Evolutionary conservation across 768 basidiomycete species (phyloP).

Genomic region (Cystofilobasidium capitatum): DNA sequence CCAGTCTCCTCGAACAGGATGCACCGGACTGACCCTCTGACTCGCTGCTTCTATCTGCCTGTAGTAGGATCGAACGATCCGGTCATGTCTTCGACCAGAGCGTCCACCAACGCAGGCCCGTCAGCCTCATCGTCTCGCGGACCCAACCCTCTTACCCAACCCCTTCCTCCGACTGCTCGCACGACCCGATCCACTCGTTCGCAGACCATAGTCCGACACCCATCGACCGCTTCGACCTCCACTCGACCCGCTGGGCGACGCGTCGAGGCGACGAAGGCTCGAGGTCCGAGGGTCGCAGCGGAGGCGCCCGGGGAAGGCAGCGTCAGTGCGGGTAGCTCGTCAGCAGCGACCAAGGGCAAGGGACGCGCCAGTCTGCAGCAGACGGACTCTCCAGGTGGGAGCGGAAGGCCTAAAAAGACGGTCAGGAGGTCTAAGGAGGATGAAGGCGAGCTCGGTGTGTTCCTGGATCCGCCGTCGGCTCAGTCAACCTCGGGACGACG

Average conservation of each 20-base stretch:
- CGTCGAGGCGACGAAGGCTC: not conserved
- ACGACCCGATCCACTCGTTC: not conserved
- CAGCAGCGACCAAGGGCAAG: slow-evolving; percentile 1
- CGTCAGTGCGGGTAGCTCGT: not conserved
- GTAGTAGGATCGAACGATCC: not conserved
- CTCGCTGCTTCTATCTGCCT: too few species aligned
- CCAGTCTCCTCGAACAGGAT: too few species aligned
- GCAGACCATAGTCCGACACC: not conserved
- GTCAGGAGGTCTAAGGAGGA: not conserved
- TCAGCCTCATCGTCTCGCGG: not conserved
- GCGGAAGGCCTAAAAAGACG: not conserved
- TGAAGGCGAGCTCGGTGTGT: not conserved
- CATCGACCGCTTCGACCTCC: not conserved
- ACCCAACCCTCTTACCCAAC: not conserved
- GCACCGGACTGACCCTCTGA: too few species aligned
- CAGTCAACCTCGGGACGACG: too few species aligned
- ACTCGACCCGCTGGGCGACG: not conserved
- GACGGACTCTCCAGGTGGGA: not conserved
- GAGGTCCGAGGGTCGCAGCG: not conserved
- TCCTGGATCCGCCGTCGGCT: not conserved
- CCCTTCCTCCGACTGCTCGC: not conserved
- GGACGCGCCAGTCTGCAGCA: not conserved
- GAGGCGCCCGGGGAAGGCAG: not conserved
- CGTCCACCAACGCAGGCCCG: not conserved
- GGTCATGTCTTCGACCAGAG: not conserved